Base-by-base conservation (phyloP, 176 grass and related monocot species). In the Carex parvula region DNA sequence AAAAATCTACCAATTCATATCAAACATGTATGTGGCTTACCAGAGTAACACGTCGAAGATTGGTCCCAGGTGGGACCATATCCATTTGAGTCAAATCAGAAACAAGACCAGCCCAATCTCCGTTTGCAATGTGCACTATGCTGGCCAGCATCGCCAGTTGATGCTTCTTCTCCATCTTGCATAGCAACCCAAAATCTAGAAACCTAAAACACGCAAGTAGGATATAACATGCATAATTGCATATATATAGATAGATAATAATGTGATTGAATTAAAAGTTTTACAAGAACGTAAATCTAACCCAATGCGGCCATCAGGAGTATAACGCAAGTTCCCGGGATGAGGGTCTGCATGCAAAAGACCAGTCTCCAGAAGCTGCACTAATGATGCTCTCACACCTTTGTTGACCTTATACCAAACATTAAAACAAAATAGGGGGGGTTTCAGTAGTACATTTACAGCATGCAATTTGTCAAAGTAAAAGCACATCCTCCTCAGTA, bases 141-240 rank as follows among this genome's bases (percentile, higher is more conserved):
- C 84, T 87, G 22, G 95, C 86, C 87, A 98, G 91, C 95, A 98
- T 98, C 73, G 95, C 95, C 77, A 71, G 74, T 63, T 94, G 93
- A 87, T 98, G 95, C 84, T 89, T 94, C 89, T 90, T 93, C 86
- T 98, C 95, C 95, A 98, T 94, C 82, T 84, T 60, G 61, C 95
- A 98, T 70, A 98, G 92, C 83, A 94, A 91, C 85, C 92, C 95
- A 91, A 98, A 98, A 93, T 98, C 95, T 67, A 98, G 87, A 91
- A 98, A 94, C 89, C 95, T 98, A 85, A 77, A 72, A 84, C 70
- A 60, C 79, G 72, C 7, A 84, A 53, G 53, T 66, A 85, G 35
- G 79, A 78, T 26, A 80, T 80, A 67, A 81, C 55, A 64, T 64
- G 73, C 73, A 77, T 16, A 39, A 39, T 39, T 39, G 37, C 37